phyloP scores from a whole-genome alignment of 2,329 filamentous ascomycete species.

The Xylaria digitata region DNA sequence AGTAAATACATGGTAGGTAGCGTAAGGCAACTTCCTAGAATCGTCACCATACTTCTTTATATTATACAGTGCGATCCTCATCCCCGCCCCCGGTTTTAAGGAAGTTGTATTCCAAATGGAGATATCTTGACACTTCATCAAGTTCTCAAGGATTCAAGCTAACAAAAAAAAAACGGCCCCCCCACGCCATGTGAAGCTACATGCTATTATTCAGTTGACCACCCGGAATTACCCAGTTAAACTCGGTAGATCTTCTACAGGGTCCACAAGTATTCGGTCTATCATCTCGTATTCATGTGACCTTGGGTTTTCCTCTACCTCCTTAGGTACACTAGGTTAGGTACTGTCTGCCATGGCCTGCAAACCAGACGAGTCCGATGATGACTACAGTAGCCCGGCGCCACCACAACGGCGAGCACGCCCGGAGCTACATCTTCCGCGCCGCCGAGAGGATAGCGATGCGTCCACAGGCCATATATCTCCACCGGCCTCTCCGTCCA shows the following conservation, averaged over 20 bases:
- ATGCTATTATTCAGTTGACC: not conserved
- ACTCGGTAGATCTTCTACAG: conserved; percentile 1
- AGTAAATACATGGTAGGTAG: not conserved
- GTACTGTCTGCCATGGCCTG: conserved; percentile 35
- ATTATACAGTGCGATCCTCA: not conserved
- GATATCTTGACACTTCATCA: not conserved
- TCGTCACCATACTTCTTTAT: too few species aligned
- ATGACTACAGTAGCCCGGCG: conserved; percentile 39
- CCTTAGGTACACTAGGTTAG: too few species aligned
- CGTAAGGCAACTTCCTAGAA: not conserved
- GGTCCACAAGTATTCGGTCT: conserved; percentile 17
- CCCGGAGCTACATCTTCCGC: conserved; percentile 27
- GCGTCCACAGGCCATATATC: conserved; percentile 38
- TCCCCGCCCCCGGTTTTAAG: not conserved
- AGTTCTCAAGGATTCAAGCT: conserved; percentile 1
- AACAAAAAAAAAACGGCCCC: not conserved
- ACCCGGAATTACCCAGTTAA: not conserved
- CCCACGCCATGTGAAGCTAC: conserved; percentile 3
- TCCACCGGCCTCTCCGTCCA: conserved; percentile 42
- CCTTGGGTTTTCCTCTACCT: conserved; percentile 1
- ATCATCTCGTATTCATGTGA: conserved; percentile 21
- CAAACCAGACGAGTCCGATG: conserved; percentile 40
- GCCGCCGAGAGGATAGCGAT: conserved; percentile 38
- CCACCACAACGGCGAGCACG: conserved; percentile 31
- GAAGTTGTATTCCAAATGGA: conserved; percentile 11